phyloP scores from a whole-genome alignment of 352 stramenopile species.

The Pythium scleroteichum region DNA sequence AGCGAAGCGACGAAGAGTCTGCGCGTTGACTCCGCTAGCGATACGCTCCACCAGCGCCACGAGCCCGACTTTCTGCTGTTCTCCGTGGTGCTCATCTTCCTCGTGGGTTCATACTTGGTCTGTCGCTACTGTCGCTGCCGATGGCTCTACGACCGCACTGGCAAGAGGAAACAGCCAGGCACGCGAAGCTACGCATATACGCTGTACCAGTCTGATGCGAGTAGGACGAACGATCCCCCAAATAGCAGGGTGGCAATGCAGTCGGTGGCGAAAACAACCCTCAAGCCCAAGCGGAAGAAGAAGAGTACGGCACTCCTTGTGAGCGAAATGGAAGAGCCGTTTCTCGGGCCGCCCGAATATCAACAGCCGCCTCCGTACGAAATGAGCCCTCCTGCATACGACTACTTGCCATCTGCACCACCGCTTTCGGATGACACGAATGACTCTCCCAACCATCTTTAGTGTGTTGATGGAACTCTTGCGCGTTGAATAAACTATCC shows the following conservation, averaged over 20 bases:
- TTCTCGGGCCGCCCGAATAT: constrained; percentile 47
- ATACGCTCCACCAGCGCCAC: constrained; percentile 28
- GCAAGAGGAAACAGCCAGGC: not conserved
- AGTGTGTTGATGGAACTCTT: too few relatives aligned
- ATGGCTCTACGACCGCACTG: constrained; percentile 15
- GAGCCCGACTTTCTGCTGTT: constrained; percentile 43
- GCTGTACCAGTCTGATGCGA: constrained; percentile 16
- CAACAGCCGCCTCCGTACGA: constrained; percentile 39
- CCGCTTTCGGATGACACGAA: constrained; percentile 39
- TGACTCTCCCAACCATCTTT: constrained; percentile 23
- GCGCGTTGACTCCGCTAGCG: not conserved
- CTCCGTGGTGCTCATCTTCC: constrained; percentile 42
- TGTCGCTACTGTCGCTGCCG: constrained; percentile 53
- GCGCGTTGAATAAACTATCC: too few relatives aligned
- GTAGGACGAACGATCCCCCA: not conserved
- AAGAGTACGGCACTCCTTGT: constrained; percentile 32
- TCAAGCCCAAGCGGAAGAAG: not conserved
- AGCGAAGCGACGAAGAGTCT: not conserved
- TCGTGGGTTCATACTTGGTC: constrained; percentile 52
- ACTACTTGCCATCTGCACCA: constrained; percentile 68
- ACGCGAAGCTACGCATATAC: constrained; percentile 16
- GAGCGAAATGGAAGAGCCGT: constrained; percentile 69
- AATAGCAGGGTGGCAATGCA: constrained; percentile 8
- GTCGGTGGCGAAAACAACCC: constrained; percentile 11
- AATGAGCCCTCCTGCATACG: constrained; percentile 41